phyloP scores from a whole-genome alignment of 225 moss, liverwort and hornwort genomes.

The Physcomitrium patens region DNA sequence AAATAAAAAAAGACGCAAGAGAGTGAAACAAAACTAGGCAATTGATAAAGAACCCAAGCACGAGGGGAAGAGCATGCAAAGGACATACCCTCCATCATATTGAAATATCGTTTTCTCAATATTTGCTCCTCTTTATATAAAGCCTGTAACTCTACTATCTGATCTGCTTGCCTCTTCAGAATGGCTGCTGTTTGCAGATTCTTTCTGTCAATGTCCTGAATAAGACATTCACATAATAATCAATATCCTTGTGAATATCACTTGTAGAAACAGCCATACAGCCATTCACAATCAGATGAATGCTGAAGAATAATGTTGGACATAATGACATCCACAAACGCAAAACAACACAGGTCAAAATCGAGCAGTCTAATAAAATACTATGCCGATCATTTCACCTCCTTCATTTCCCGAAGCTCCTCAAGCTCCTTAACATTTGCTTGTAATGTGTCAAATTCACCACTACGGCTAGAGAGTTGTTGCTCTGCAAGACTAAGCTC shows the following conservation, averaged over 20 bases:
- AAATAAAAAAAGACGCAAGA: background rate
- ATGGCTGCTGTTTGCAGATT: constrained; percentile 92
- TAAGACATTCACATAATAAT: constrained; percentile 17
- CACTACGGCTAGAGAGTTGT: constrained; percentile 61
- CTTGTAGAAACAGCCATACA: background rate
- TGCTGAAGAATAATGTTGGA: background rate
- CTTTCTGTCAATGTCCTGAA: constrained; percentile 92
- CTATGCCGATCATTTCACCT: constrained; percentile 43
- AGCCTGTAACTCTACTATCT: constrained; percentile 82
- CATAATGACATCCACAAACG: constrained; percentile 16
- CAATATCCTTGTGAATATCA: constrained; percentile 9
- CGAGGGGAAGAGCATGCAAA: background rate
- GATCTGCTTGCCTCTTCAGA: constrained; percentile 87
- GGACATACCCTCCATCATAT: constrained; percentile 91
- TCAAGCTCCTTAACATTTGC: constrained; percentile 85
- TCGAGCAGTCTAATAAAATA: background rate
- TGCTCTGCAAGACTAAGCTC: constrained; percentile 79
- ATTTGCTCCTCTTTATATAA: constrained; percentile 94
- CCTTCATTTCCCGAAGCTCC: constrained; percentile 95
- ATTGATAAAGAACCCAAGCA: constrained; percentile 5
- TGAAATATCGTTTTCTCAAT: constrained; percentile 89
- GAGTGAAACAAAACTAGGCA: background rate
- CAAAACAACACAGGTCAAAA: constrained; percentile 8
- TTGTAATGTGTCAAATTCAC: constrained; percentile 77
- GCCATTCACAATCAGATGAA: constrained; percentile 3